Base-by-base conservation (phyloP, 2,329 filamentous ascomycete species). In the Colletotrichum melonis region DNA sequence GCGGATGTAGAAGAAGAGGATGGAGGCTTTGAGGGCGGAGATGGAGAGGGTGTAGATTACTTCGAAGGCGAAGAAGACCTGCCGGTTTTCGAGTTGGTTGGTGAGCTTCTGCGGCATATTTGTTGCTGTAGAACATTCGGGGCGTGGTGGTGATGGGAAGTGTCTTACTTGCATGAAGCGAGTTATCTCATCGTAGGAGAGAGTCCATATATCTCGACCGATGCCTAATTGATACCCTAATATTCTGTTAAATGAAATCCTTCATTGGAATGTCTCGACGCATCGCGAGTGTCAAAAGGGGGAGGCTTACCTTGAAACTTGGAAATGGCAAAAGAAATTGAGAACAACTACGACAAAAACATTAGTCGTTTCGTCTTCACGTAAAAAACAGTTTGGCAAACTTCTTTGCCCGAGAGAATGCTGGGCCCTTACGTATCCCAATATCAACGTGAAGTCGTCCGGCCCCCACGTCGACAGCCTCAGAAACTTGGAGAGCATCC, bases 1-100 rank as follows among this genome's bases (percentile, higher is more conserved):
- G 12, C 80, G 79, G 9, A 80, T 77, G 66, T 84, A 84, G 71
- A 84, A 81, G 58, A 81, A 77, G 7, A 84, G 77, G 30, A 85
- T 78, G 2, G 82, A 78, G 24, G 82, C 74, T 71, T 84, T 83
- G 9, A 81, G 78, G 6, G 82, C 83, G 3, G 85, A 80, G 49
- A 88, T 84, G 52, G 81, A 81, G 19, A 73, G 55, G 46, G 46
- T 70, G 35, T 73, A 73, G 49, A 73, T 57, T 16, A 70, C 46
- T 26, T 63, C 67, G 14, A 65, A 70, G 4, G 60, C 70, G 42
- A 70, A 73, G 28, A 73, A 73, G 16, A 60, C 54, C 70, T 73
- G 22, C 14, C 0, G 5, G 55, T 9, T 2, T 0, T 2, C 1
- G 6, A 7, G 6, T 30, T 30, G 30, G 30, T 30, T 30, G 1